Evolutionary conservation across 495 filamentous ascomycete species (phyloP).

Genomic region (Aspergillus incahuasiensis): DNA sequence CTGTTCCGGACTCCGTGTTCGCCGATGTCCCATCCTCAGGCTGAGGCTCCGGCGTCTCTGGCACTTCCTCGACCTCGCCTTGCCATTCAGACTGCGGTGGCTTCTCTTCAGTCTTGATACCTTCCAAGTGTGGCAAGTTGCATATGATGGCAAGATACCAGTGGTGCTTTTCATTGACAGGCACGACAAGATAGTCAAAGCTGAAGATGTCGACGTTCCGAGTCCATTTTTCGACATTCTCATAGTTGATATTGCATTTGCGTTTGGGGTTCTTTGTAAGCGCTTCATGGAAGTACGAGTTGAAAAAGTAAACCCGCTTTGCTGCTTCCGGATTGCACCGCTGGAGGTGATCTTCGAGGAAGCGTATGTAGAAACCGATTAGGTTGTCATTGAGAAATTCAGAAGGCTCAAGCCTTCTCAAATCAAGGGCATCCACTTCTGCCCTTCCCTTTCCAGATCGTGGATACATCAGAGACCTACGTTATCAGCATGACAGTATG

Average conservation of each 20-base stretch:
- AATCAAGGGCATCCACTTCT: conserved; percentile 73
- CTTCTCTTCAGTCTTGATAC: conserved; percentile 22
- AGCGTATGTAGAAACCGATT: conserved; percentile 78
- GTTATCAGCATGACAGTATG: conserved; percentile 2
- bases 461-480: conserved; percentile 65
- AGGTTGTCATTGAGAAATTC: conserved; percentile 91
- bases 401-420: conserved; percentile 73
- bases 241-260: conserved; percentile 64
- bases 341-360: conserved; percentile 61
- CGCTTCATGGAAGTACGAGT: conserved; percentile 83
- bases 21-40: conserved; percentile 1
- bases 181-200: conserved; percentile 86
- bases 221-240: conserved; percentile 85
- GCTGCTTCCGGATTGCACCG: conserved; percentile 51
- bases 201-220: conserved; percentile 77
- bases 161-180: conserved; percentile 80
- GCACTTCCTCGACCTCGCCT: conserved; percentile 28
- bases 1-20: conserved; percentile 13
- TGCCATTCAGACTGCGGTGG: conserved; percentile 15
- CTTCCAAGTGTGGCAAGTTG: conserved; percentile 61
- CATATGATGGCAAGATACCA: conserved; percentile 98
- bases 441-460: conserved; percentile 62
- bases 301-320: conserved; percentile 76
- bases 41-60: conserved; percentile 32
- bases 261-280: conserved; percentile 57